These are phyloP conservation scores for Cyanophora paradoxa DNA, from an alignment of 78 protist genomes.

Conservation along the genomic window DNA sequence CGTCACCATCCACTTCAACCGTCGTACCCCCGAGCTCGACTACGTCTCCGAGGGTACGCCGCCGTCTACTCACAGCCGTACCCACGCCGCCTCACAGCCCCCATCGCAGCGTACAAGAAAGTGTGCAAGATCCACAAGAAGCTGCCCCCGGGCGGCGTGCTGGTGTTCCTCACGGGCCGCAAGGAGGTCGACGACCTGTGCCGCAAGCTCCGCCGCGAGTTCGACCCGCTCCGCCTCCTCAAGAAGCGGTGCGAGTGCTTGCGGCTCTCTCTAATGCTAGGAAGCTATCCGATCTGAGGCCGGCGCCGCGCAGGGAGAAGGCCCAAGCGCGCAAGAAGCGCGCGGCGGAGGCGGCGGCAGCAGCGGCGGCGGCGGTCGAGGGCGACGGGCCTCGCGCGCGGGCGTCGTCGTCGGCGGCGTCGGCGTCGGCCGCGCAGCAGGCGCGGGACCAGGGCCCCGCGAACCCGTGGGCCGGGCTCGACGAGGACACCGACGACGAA, in stretches of 20 bases:
- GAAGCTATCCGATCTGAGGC: too few species aligned
- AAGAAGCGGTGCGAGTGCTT: too few species aligned
- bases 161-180: constrained; percentile 92
- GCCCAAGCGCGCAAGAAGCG: too few species aligned
- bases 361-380: background rate
- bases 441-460: too few species aligned
- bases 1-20: constrained; percentile 86
- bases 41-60: constrained; percentile 46
- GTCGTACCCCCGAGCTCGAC: constrained; percentile 50
- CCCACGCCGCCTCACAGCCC: too few species aligned
- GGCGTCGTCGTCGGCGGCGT: background rate
- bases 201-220: constrained; percentile 40
- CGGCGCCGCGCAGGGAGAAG: background rate
- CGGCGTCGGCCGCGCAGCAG: background rate
- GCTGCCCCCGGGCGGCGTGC: constrained; percentile 90
- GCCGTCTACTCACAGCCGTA: too few species aligned
- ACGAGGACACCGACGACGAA: background rate
- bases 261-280: too few species aligned
- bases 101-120: too few species aligned
- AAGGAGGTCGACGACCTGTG: constrained; percentile 68
- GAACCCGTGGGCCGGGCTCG: background rate
- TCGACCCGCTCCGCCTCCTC: too few species aligned
- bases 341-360: background rate
- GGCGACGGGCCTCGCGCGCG: background rate
- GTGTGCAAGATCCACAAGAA: constrained; percentile 71